These are phyloP conservation scores for Crepidotus variabilis DNA, from an alignment of 768 basidiomycete species.

Conservation along the genomic window DNA sequence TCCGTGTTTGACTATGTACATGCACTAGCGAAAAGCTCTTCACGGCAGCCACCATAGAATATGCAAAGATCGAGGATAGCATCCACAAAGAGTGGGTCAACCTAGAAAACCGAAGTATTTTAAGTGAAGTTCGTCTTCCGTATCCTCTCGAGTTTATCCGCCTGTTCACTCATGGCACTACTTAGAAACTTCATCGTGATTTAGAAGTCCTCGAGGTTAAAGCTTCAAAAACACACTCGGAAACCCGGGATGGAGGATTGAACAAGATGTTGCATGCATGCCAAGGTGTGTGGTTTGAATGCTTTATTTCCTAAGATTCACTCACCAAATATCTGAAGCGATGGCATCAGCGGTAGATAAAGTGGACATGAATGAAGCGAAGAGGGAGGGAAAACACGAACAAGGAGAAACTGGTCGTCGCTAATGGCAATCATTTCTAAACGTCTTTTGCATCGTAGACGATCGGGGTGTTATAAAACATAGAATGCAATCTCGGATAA, in stretches of 20 bases:
- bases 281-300: conserved; percentile 8
- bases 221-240: background rate
- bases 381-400: background rate
- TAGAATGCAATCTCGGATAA: background rate
- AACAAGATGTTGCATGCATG: conserved; percentile 13
- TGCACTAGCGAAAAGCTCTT: conserved; percentile 15
- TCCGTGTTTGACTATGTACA: background rate
- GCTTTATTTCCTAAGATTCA: background rate
- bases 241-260: conserved; percentile 7
- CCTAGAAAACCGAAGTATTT: conserved; percentile 8
- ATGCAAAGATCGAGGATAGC: conserved; percentile 17
- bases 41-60: conserved; percentile 11
- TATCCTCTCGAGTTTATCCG: background rate
- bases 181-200: background rate
- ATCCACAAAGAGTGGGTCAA: conserved; percentile 14
- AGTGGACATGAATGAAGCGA: conserved; percentile 6
- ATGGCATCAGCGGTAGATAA: conserved; percentile 3
- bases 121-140: conserved; percentile 10
- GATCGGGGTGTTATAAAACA: too few relatives aligned
- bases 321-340: background rate
- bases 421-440: too few relatives aligned
- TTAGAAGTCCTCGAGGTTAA: background rate
- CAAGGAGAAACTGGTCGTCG: too few relatives aligned
- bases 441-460: too few relatives aligned
- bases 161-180: background rate